Evolutionary conservation across 2,329 filamentous ascomycete genomes (phyloP), one percentile per base, ranked within the genome.

Genomic region (Didymella glomerata): DNA sequence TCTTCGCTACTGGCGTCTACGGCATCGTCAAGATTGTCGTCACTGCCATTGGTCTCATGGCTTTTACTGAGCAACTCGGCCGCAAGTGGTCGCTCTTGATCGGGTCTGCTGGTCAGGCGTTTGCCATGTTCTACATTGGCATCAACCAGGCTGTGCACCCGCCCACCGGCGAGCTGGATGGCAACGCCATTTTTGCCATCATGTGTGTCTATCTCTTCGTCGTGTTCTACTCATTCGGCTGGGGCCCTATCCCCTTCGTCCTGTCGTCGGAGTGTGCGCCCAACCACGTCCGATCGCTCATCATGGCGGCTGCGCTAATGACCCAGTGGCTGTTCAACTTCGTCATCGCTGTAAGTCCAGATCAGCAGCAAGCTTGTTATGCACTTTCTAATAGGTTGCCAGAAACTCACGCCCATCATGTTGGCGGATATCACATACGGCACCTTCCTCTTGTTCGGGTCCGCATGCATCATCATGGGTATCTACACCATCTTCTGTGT

Each of bases 131-230:
- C 49, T 73, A 73, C 61, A 73, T 72, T 49, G 68, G 70, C 10
- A 28, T 74, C 40, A 76, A 78, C 50, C 64, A 67, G 38, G 75
- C 75, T 3, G 70, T 77, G 18, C 70, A 78, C 56, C 75, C 76
- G 22, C 68, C 68, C 0, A 68, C 65, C 1, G 74, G 74, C 8
- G 67, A 66, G 27, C 72, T 77, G n/a, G 72, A 70, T 40, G 76
- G 76, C 47, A 73, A 70, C 42, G 71, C 71, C 57, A 78, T 76
- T 46, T 80, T 84, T 48, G 78, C 80, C 9, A 83, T 84, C 71
- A 77, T 84, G 50, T 84, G 82, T 69, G 80, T 84, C 5, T 84
- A 83, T 60, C 71, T 81, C 7, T 81, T 80, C 51, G 80, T 81
- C 8, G 77, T 81, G 10, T 81, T 81, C 65, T 81, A 80, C 69